Base-by-base conservation (phyloP, 805 yeast genomes). In the Grigorovia humatica region DNA sequence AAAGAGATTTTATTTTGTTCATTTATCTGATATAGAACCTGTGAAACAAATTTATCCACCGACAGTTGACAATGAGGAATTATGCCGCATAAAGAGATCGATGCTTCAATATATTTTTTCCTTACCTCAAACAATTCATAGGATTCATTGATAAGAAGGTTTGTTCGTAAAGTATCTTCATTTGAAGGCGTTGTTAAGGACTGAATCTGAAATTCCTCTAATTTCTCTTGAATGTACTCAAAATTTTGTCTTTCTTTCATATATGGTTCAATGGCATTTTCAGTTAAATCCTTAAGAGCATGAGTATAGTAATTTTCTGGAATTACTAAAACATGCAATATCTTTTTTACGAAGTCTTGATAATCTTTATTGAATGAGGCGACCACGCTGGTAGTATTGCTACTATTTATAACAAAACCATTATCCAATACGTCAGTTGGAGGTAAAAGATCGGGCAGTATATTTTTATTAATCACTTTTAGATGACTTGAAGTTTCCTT, bases 371-470 rank as follows among this genome's bases (percentile, higher is more conserved):
- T 54, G 29, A 62, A 62, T 20, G 54, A 54, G 19, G 49, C 52
- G 1, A 60, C 53, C 23, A 61, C 45, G 20, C 42, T 41, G 0
- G 67, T 57, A 0, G 93, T 80, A 55, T 81, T 80, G 57, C 86
- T 91, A 57, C 83, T 90, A 59, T 85, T 88, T 15, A 58, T 56
- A 7, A 88, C 70, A 13, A 89, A 64, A 1, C 88, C 87, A 56
- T 79, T 78, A 55, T 73, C 74, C 6, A 78, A 60, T 56, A 78
- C 76, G 2, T 73, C 65, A 1, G 83, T 52, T 2, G 62, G 58
- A 4, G 67, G 84, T 27, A 75, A 68, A 47, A 82, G 57, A 49
- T 75, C 77, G 41, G 73, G 74, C 41, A 79, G 61, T 19, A 78
- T 68, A 4, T 77, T 70, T 41, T 67, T 68, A 48, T 73, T 68